Evolutionary conservation across 345 rosid genomes (phyloP), one percentile per base, ranked within the genome.

Genomic region (Sonneratia alba): DNA sequence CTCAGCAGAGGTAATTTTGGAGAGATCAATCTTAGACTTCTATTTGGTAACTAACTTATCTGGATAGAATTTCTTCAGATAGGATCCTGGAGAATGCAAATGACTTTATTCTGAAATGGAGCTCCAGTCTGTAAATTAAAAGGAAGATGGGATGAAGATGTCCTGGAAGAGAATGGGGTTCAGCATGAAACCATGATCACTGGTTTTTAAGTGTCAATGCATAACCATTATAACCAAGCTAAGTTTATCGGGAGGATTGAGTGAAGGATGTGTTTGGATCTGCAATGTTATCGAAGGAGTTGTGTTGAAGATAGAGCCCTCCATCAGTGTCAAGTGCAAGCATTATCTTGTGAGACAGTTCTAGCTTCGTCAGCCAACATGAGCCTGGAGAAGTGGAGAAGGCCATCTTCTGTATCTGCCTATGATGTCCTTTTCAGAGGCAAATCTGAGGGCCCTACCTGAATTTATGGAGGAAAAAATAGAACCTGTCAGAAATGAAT

Each of bases 391-490:
- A 76, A 87, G 6, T 77, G 83, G 48, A 91, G 83, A 59, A 91
- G 87, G 3, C n/a, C n/a, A n/a, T n/a, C n/a, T n/a, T n/a, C n/a
- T n/a, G n/a, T n/a, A n/a, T n/a, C n/a, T n/a, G n/a, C n/a, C n/a
- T n/a, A n/a, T n/a, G n/a, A n/a, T n/a, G n/a, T n/a, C n/a, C n/a
- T n/a, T n/a, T n/a, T n/a, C n/a, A n/a, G n/a, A n/a, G n/a, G n/a
- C n/a, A n/a, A n/a, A 81, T 85, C 47, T 92, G 80, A 62, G 96
- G 94, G n/a, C 72, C 97, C 98, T 59, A 87, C 97, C 98, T 93
- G 84, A 43, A 78, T 61, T 67, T 14, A 49, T 14, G 1, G 14
- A 6, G n/a, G 34, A 10, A n/a, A 21, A 45, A 57, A 3, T 9
- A n/a, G 66, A 67, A 73, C 10, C 36, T 7, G 21, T 62, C 36